These are phyloP conservation scores for Malus sieversii DNA, from an alignment of 306 rosid species.

Conservation along the genomic window DNA sequence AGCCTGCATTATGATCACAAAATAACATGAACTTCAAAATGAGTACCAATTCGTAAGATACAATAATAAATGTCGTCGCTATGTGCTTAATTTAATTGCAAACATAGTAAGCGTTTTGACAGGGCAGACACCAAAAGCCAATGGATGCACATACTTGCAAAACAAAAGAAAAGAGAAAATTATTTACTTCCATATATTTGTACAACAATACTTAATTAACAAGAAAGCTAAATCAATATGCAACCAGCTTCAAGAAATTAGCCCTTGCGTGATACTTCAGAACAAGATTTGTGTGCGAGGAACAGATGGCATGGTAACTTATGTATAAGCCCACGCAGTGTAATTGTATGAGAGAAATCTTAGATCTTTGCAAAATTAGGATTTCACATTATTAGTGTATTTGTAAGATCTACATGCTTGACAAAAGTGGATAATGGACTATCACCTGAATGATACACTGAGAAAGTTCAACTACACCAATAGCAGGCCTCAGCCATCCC, in stretches of 20 bases:
- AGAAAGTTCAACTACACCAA: constrained; percentile 90
- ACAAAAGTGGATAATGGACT: not conserved
- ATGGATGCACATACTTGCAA: not conserved
- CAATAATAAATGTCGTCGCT: not conserved
- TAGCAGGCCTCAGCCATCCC: constrained; percentile 99
- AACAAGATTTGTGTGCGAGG: not conserved
- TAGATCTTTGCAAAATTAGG: not conserved
- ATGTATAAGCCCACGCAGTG: not conserved
- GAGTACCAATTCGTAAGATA: not conserved
- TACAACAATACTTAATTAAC: not conserved
- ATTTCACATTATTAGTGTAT: not conserved
- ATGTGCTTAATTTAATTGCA: not conserved
- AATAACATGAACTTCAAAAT: constrained; percentile 5
- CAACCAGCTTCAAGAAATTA: not conserved
- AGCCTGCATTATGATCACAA: constrained; percentile 48
- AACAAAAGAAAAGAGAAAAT: not conserved
- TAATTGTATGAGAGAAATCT: not conserved
- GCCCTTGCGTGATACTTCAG: not conserved
- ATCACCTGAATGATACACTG: constrained; percentile 94
- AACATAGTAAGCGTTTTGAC: too few relatives aligned
- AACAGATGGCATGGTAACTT: not conserved
- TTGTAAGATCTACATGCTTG: not conserved
- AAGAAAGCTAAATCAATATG: not conserved
- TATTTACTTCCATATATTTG: not conserved
- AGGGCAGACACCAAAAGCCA: not conserved